A percentile compares a stretch with the other conserved stretches of the same genome.
phyloP scores from a whole-genome alignment of 2,329 filamentous ascomycete species.

The Penicillium sp. region DNA sequence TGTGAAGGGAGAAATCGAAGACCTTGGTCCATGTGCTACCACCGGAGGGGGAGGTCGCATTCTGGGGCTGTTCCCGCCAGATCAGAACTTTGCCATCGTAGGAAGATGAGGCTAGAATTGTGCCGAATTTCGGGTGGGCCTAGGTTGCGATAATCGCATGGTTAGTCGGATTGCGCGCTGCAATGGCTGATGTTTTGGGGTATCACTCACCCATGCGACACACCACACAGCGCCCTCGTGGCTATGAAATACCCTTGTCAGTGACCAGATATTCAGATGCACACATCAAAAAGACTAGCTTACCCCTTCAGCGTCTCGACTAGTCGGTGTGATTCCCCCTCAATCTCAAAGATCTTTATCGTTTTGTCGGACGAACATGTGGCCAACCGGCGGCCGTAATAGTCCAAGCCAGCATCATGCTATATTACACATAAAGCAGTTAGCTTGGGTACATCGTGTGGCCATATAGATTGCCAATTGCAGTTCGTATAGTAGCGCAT shows the following conservation, averaged over 20 bases:
- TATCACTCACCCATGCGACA: conserved; percentile 71
- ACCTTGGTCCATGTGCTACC: conserved; percentile 75
- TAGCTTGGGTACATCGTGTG: background rate
- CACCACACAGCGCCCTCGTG: conserved; percentile 98
- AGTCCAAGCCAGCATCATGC: conserved; percentile 98
- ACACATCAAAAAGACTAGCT: conserved; percentile 13
- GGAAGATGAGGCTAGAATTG: conserved; percentile 89
- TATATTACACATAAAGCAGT: conserved; percentile 34
- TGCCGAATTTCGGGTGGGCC: conserved; percentile 97
- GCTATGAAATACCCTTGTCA: conserved; percentile 48
- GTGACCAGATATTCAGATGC: background rate
- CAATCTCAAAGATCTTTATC: conserved; percentile 98
- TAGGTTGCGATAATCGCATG: conserved; percentile 24
- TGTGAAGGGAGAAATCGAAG: conserved; percentile 91
- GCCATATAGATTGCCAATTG: conserved; percentile 10
- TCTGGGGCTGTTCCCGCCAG: conserved; percentile 77
- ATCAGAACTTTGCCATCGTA: conserved; percentile 99
- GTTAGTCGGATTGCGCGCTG: conserved; percentile 10
- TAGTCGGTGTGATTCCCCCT: conserved; percentile 85
- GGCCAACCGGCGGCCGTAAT: conserved; percentile 92
- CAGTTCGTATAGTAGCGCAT: conserved; percentile 49
- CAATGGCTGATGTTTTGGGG: background rate
- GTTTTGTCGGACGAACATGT: conserved; percentile 98
- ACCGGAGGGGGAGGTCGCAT: conserved; percentile 38
- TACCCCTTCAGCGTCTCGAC: conserved; percentile 94